Evolutionary conservation across 495 filamentous ascomycete genomes (phyloP).

Genomic region (Polyplosphaeria fusca): DNA sequence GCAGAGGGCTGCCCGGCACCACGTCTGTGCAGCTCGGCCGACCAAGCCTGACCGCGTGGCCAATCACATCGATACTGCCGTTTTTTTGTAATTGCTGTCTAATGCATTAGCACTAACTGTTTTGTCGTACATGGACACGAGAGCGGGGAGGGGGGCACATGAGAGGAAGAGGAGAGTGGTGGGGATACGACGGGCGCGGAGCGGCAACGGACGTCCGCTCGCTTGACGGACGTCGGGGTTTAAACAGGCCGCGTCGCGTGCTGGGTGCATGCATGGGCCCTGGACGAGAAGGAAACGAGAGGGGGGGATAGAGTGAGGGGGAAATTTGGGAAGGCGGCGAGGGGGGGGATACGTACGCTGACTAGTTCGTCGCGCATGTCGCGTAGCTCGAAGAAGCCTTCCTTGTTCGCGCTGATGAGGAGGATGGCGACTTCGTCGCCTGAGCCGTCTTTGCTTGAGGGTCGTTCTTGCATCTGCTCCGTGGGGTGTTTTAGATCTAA

Average conservation of each 20-base stretch:
- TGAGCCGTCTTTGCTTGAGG: conserved; percentile 39
- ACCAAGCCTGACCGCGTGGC: conserved; percentile 64
- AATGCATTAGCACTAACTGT: conserved; percentile 9
- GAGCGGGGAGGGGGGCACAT: no score
- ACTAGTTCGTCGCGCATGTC: conserved; percentile 80
- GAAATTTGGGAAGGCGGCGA: background rate
- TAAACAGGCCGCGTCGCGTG: no score
- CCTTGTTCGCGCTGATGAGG: conserved; percentile 87
- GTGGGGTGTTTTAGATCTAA: conserved; percentile 54
- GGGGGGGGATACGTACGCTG: conserved; percentile 43
- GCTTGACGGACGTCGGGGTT: no score
- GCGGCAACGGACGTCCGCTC: no score
- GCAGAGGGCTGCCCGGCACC: conserved; percentile 71
- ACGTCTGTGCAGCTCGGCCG: conserved; percentile 70
- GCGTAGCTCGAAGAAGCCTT: conserved; percentile 86
- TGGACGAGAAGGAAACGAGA: no score
- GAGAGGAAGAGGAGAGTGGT: no score
- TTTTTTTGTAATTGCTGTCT: conserved; percentile 66
- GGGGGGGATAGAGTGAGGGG: no score
- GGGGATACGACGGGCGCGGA: no score
- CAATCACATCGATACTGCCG: conserved; percentile 71
- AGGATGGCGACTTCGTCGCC: conserved; percentile 85
- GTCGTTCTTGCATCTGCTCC: conserved; percentile 38
- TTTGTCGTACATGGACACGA: no score
- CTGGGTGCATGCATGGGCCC: no score